Conservation (phyloP, 1,284 basidiomycete species). For the Lignosus rhinocerotis region DNA sequence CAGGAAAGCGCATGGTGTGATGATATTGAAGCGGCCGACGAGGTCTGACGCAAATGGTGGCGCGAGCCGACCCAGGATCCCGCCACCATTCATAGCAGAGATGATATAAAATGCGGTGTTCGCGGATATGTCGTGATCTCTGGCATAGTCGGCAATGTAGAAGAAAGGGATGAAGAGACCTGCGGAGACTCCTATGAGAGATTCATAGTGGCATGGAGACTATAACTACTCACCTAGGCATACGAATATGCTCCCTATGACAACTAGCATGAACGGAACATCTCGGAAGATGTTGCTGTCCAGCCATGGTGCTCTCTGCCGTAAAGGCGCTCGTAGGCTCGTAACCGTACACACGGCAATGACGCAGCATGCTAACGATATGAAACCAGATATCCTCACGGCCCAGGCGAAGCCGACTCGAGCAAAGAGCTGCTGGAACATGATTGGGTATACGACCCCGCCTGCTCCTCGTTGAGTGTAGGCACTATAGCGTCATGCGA, state of each 20-base stretch:
- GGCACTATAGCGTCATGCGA: neutral
- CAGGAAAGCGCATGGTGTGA: constrained; percentile 56
- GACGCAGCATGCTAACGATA: constrained; percentile 19
- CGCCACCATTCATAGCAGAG: constrained; percentile 61
- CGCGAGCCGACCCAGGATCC: constrained; percentile 54
- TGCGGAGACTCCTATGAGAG: neutral
- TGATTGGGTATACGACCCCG: constrained; percentile 28
- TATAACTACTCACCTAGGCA: constrained; percentile 22
- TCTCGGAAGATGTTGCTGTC: constrained; percentile 32
- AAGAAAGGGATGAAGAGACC: constrained; percentile 54
- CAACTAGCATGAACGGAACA: constrained; percentile 30
- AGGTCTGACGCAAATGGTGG: constrained; percentile 63
- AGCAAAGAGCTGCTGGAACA: constrained; percentile 27
- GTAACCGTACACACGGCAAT: constrained; percentile 44
- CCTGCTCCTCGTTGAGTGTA: constrained; percentile 11
- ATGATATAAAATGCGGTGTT: constrained; percentile 40
- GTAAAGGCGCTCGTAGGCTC: constrained; percentile 17
- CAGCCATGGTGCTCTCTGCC: constrained; percentile 19
- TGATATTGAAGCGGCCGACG: constrained; percentile 39
- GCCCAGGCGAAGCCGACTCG: constrained; percentile 30
- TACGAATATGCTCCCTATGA: constrained; percentile 31
- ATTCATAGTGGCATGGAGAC: neutral
- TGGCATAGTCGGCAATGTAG: constrained; percentile 25
- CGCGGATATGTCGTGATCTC: constrained; percentile 6
- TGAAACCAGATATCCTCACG: constrained; percentile 27